Base-by-base conservation (phyloP, 2,329 filamentous ascomycete species). In the Epichloe coenophiala region DNA sequence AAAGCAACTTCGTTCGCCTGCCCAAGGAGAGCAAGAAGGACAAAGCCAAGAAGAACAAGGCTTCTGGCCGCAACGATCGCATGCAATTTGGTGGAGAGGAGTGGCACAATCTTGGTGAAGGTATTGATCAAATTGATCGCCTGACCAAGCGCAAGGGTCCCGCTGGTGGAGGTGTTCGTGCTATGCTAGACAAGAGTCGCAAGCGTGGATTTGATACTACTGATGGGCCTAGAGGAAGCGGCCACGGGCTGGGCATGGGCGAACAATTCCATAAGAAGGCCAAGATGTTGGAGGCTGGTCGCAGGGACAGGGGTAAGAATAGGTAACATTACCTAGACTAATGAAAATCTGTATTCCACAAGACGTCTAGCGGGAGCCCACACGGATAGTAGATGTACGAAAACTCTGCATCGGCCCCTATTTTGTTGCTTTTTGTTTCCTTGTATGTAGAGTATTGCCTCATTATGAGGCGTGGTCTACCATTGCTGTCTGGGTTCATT, bases 21-120 rank as follows among this genome's bases (percentile, higher is more conserved):
- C 89, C 91, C 12, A 84, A 82, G 60, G 80, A 86, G 66, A 86
- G 81, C 69, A 97, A 95, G 76, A 95, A 95, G 71, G 89, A 95
- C 5, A 71, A 73, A 52, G 77, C 80, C 45, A 84, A 86, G 71
- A 81, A 78, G 64, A 68, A 66, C 42, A 75, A 77, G 63, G 71
- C 71, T 33, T 71, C 71, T 40, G 71, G 71, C 11, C 65, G 71
- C 57, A 69, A 65, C 56, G 63, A 71, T 60, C 68, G 82, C 74
- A 67, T 96, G 86, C 69, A 71, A 59, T 81, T 80, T 69, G 91
- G 91, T 55, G 93, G 93, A 48, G 93, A 97, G 68, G 93, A 97
- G 63, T 97, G 89, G 88, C 80, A 84, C 56, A 83, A 85, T 27
- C 71, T 98, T 43, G 88, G 87, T 51, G 84, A 90, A 63, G 88